These are phyloP conservation scores for Thuja plicata DNA, from an alignment of 83 land plant species.

Conservation along the genomic window DNA sequence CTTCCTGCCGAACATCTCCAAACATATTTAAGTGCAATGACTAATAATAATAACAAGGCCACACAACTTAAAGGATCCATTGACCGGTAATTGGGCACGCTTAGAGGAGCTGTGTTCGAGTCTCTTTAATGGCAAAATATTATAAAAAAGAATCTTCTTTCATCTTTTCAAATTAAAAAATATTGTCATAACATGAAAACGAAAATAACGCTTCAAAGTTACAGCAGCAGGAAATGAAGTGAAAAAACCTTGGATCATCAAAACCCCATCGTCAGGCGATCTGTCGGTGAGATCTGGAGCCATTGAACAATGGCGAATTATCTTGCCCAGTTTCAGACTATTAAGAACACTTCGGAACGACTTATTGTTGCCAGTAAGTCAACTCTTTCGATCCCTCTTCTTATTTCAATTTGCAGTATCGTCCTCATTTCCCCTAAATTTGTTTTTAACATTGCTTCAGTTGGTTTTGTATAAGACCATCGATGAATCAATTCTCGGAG, in stretches of 20 bases:
- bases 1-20: too few species aligned
- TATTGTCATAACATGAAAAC: too few species aligned
- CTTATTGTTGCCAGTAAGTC: slow-evolving; percentile 76
- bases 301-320: slow-evolving; percentile 52
- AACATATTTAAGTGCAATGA: too few species aligned
- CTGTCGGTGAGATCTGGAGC: background rate
- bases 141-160: too few species aligned
- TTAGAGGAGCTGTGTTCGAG: too few species aligned
- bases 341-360: slow-evolving; percentile 64
- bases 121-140: too few species aligned
- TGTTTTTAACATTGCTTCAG: background rate
- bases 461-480: background rate
- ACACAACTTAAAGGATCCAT: too few species aligned
- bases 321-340: slow-evolving; percentile 69
- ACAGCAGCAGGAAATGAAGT: background rate
- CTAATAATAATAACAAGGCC: too few species aligned
- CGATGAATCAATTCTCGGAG: background rate
- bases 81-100: too few species aligned
- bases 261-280: background rate
- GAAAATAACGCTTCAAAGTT: background rate
- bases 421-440: background rate
- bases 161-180: too few species aligned
- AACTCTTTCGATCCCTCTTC: background rate
- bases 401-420: background rate
- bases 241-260: background rate